Conservation (phyloP, 495 filamentous ascomycete species). For the Podospora comata region DNA sequence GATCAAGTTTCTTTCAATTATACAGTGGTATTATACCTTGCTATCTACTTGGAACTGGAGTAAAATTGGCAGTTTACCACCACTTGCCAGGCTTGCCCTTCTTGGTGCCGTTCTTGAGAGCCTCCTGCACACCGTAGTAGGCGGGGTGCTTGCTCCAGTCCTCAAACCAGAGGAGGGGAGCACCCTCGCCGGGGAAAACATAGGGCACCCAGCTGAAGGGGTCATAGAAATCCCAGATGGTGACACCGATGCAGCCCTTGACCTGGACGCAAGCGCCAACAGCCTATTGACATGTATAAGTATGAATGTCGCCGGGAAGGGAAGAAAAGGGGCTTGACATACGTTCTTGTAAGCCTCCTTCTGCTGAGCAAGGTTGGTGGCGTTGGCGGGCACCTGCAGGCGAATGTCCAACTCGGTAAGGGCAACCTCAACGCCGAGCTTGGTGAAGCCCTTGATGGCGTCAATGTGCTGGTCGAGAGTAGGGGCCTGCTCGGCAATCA, state of each 20-base stretch:
- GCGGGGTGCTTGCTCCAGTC: slow-evolving; percentile 58
- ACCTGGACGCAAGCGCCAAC: slow-evolving; percentile 59
- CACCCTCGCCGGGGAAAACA: slow-evolving; percentile 54
- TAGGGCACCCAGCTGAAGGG: slow-evolving; percentile 59
- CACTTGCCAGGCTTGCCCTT: slow-evolving; percentile 5
- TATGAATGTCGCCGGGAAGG: neutral
- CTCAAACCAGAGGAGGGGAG: slow-evolving; percentile 49
- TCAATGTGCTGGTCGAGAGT: slow-evolving; percentile 46
- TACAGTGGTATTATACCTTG: neutral
- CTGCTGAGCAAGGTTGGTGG: slow-evolving; percentile 52
- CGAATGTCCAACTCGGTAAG: slow-evolving; percentile 63
- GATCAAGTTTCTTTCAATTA: neutral
- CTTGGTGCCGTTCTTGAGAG: slow-evolving; percentile 30
- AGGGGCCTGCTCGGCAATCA: slow-evolving; percentile 54
- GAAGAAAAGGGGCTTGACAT: slow-evolving; percentile 1
- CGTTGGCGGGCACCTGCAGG: slow-evolving; percentile 43
- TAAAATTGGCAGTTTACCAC: neutral
- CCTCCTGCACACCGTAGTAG: slow-evolving; percentile 38
- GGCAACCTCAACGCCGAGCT: slow-evolving; percentile 57
- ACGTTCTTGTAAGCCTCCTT: slow-evolving; percentile 52
- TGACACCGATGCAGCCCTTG: slow-evolving; percentile 61
- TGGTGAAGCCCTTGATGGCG: slow-evolving; percentile 48
- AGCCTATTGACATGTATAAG: slow-evolving; percentile 21
- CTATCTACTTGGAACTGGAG: neutral
- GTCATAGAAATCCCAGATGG: slow-evolving; percentile 61